Evolutionary conservation across 805 yeast genomes (phyloP).

Genomic region (Torulaspora gathmanii): DNA sequence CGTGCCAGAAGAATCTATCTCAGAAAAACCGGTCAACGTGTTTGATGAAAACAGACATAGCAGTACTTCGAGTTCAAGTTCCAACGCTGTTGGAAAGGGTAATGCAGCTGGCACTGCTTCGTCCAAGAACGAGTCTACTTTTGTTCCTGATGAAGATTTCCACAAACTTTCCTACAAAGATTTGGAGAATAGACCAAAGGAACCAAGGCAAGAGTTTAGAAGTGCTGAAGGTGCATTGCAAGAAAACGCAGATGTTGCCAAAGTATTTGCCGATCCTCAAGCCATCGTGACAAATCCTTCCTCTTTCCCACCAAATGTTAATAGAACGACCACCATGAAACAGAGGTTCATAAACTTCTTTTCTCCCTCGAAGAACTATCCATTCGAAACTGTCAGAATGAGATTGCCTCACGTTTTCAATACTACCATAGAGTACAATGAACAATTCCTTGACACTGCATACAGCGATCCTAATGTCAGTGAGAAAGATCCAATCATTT

Average conservation of each 20-base stretch:
- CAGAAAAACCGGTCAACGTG: constrained; percentile 8
- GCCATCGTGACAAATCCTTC: constrained; percentile 21
- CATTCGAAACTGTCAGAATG: constrained; percentile 43
- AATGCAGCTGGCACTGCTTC: constrained; percentile 28
- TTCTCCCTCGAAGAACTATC: constrained; percentile 43
- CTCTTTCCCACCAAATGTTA: constrained; percentile 28
- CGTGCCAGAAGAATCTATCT: not conserved
- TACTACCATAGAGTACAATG: constrained; percentile 32
- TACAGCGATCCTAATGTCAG: constrained; percentile 31
- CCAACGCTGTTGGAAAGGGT: constrained; percentile 11
- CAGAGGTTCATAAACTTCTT: constrained; percentile 38
- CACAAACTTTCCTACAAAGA: constrained; percentile 26
- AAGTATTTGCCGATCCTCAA: constrained; percentile 22
- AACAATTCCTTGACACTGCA: constrained; percentile 32
- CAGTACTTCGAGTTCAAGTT: constrained; percentile 3
- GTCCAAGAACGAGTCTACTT: constrained; percentile 29
- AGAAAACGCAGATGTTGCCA: constrained; percentile 26
- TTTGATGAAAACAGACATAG: constrained; percentile 9
- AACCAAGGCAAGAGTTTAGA: constrained; percentile 5
- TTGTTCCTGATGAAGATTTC: constrained; percentile 30
- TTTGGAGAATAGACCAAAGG: constrained; percentile 15
- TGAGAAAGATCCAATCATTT: constrained; percentile 48
- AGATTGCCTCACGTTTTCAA: constrained; percentile 37
- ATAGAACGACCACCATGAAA: constrained; percentile 15
- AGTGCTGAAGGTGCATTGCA: constrained; percentile 17